Percentiles rank a stretch among this genome's conserved stretches.
phyloP scores from a whole-genome alignment of 2,329 filamentous ascomycete species.

The Trichoderma endophyticum region DNA sequence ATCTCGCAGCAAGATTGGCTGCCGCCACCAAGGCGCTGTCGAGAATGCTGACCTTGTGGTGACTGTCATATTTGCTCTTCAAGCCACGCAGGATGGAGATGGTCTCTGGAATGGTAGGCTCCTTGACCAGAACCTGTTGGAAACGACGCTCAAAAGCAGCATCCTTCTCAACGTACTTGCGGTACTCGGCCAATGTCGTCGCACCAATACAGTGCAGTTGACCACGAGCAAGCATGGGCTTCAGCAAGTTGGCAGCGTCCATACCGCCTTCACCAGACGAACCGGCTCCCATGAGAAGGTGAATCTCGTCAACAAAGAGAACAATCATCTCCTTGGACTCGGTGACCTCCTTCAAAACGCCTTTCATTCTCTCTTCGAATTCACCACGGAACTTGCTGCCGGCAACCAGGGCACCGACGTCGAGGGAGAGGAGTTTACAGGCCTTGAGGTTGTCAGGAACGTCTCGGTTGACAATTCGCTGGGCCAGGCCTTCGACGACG shows the following conservation, averaged over 20 bases:
- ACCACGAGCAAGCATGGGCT: slow-evolving; percentile 95
- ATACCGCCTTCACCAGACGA: slow-evolving; percentile 94
- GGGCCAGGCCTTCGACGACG: slow-evolving; percentile 91
- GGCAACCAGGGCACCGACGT: slow-evolving; percentile 91
- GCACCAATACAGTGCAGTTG: slow-evolving; percentile 98
- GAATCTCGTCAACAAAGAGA: slow-evolving; percentile 97
- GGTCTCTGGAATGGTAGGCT: slow-evolving; percentile 83
- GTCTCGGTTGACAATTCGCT: slow-evolving; percentile 93
- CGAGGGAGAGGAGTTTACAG: slow-evolving; percentile 90
- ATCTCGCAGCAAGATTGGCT: slow-evolving; percentile 87
- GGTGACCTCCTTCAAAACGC: slow-evolving; percentile 93
- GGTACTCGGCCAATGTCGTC: slow-evolving; percentile 90
- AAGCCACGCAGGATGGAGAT: slow-evolving; percentile 97
- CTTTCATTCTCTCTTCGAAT: slow-evolving; percentile 99
- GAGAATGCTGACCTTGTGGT: slow-evolving; percentile 95
- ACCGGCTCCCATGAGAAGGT: slow-evolving; percentile 96
- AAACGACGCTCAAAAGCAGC: slow-evolving; percentile 97
- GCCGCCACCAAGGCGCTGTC: slow-evolving; percentile 90
- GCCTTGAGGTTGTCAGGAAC: slow-evolving; percentile 92
- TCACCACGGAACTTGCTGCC: slow-evolving; percentile 98
- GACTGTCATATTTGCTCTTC: slow-evolving; percentile 97
- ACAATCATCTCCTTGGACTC: slow-evolving; percentile 96
- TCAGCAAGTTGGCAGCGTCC: slow-evolving; percentile 96
- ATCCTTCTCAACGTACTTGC: slow-evolving; percentile 99
- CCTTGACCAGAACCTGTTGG: slow-evolving; percentile 96